phyloP scores from a whole-genome alignment of 208 protist species.

The Wallacemonas sp. region DNA sequence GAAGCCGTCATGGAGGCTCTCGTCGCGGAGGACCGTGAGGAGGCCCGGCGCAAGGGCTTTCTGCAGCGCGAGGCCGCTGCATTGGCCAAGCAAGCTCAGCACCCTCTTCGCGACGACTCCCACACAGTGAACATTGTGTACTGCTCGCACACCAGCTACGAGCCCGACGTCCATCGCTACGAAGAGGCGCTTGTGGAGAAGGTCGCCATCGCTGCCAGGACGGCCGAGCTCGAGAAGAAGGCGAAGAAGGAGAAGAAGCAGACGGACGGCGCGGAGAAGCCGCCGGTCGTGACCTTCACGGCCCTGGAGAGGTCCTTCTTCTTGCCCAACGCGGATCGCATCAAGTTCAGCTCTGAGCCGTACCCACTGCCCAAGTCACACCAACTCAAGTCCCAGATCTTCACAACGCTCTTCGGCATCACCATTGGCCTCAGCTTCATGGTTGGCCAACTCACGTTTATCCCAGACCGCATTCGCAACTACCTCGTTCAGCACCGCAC shows the following conservation, averaged over 20 bases:
- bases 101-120: background rate
- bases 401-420: conserved; percentile 18
- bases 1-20: conserved; percentile 9
- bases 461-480: conserved; percentile 21
- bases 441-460: conserved; percentile 29
- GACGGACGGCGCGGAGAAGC: background rate
- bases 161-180: conserved; percentile 1
- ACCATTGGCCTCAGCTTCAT: conserved; percentile 34
- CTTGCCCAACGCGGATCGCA: conserved; percentile 6
- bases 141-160: background rate
- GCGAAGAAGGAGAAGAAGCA: conserved; percentile 12
- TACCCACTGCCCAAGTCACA: conserved; percentile 23
- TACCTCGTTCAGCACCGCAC: conserved; percentile 29
- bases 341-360: conserved; percentile 17
- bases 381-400: conserved; percentile 15
- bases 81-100: conserved; percentile 1
- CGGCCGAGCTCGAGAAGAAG: conserved; percentile 7
- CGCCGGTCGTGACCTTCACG: conserved; percentile 16
- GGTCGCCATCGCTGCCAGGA: no score
- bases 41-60: conserved; percentile 15
- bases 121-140: conserved; percentile 3
- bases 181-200: background rate
- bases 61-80: background rate
- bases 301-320: conserved; percentile 13
- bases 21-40: conserved; percentile 16